Conservation (phyloP, 2,329 filamentous ascomycete genomes). For the Neospermospora avenae region DNA sequence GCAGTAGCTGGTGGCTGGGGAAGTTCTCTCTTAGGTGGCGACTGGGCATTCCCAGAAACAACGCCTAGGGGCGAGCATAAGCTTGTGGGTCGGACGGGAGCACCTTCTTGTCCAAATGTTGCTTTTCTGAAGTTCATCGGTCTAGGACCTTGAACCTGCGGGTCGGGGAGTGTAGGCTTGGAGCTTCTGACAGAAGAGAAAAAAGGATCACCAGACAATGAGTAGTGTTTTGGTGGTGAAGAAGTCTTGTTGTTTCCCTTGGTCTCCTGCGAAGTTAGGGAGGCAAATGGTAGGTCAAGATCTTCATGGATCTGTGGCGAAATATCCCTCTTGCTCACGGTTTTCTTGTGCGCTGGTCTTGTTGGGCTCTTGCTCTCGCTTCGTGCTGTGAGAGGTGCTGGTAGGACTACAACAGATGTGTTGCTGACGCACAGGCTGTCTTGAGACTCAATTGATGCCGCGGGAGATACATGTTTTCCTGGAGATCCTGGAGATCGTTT, state of each 20-base stretch:
- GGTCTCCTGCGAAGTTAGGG: constrained; percentile 4
- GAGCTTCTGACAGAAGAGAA: constrained; percentile 22
- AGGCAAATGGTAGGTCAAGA: constrained; percentile 8
- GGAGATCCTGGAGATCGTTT: not conserved
- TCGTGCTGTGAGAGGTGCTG: constrained; percentile 26
- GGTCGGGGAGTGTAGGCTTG: constrained; percentile 16
- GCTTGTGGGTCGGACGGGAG: constrained; percentile 11
- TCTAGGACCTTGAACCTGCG: constrained; percentile 13
- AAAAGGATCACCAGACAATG: constrained; percentile 26
- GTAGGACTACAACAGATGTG: constrained; percentile 25
- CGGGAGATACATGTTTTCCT: too few relatives aligned
- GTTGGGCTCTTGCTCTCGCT: constrained; percentile 23
- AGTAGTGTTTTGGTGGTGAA: constrained; percentile 10
- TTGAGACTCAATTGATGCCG: constrained; percentile 20
- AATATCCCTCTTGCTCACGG: constrained; percentile 10
- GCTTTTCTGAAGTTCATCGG: constrained; percentile 29
- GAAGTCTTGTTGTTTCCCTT: not conserved
- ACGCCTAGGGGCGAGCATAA: constrained; percentile 22
- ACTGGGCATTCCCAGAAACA: constrained; percentile 25
- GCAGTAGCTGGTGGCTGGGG: not conserved
- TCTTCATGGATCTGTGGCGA: constrained; percentile 18
- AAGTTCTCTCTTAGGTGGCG: constrained; percentile 6
- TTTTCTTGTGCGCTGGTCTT: constrained; percentile 9
- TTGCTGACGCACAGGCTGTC: constrained; percentile 27
- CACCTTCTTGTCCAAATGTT: constrained; percentile 26